Evolutionary conservation across 2,329 filamentous ascomycete species (phyloP), one percentile per base, ranked within the genome.

Genomic region (Fusarium sp.): DNA sequence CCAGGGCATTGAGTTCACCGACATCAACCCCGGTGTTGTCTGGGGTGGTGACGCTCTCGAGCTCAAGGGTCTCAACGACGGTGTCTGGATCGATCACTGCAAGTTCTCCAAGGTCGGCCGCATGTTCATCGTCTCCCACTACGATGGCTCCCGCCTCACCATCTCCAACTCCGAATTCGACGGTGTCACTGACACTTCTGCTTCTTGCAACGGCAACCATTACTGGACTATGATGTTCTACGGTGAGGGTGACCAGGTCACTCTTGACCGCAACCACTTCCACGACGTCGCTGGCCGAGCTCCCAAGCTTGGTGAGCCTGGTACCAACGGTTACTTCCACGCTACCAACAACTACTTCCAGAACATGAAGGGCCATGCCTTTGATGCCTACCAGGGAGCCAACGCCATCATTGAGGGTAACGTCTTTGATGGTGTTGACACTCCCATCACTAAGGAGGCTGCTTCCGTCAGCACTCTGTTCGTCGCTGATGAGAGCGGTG

Each of bases 1-100:
- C 56, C 85, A 85, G 58, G 87, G 88, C 78, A 74, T 88, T 22
- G 83, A 83, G 60, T 82, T 88, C 70, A 85, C 84, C 70, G 64
- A 80, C 36, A 82, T 87, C 55, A 85, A 85, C 80, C 76, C 83
- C 3, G 82, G 70, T 72, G 79, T 73, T 75, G 76, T 78, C 5
- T 78, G 76, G 76, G 76, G 76, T 5, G 76, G 76, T 0, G 76
- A 85, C 42, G 83, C 81, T 11, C 82, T 85, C 47, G 84, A 83
- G n/a, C 75, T 85, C 8, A 50, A 69, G 58, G 80, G 84, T 53
- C 72, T 80, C 11, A 77, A 76, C 26, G 75, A 78, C 8, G 74
- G 74, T 56, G 73, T 78, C 6, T 82, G 80, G 80, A 79, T 82
- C 7, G 80, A 82, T 35, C 80, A 82, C 61, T 79, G 76, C 77